phyloP scores from a whole-genome alignment of 2,329 filamentous ascomycete species.

The Phyllosticta citrichinensis region DNA sequence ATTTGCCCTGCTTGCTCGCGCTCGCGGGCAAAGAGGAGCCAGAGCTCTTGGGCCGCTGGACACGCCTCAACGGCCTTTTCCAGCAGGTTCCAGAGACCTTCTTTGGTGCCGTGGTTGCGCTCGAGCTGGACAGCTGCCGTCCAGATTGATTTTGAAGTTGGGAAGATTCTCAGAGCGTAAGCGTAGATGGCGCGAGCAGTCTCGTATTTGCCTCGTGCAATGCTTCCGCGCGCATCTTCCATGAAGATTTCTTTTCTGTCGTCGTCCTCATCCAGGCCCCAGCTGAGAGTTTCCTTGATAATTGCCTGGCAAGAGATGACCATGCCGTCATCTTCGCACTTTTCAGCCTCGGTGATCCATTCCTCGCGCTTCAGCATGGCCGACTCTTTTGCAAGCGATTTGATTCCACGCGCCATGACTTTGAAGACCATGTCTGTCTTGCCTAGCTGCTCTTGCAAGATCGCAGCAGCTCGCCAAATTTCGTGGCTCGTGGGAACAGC shows the following conservation, averaged over 20 bases:
- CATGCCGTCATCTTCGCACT: slow-evolving; percentile 86
- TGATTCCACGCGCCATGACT: slow-evolving; percentile 89
- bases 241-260: slow-evolving; percentile 94
- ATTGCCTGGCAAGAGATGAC: slow-evolving; percentile 80
- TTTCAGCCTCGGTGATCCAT: slow-evolving; percentile 91
- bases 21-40: slow-evolving; percentile 93
- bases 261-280: slow-evolving; percentile 89
- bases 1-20: slow-evolving; percentile 85
- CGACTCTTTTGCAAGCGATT: slow-evolving; percentile 77
- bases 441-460: slow-evolving; percentile 82
- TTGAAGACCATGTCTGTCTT: slow-evolving; percentile 64
- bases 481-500: slow-evolving; percentile 87
- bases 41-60: slow-evolving; percentile 80
- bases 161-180: slow-evolving; percentile 81
- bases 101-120: slow-evolving; percentile 74
- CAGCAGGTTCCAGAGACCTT: slow-evolving; percentile 72
- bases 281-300: slow-evolving; percentile 84
- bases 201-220: slow-evolving; percentile 71
- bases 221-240: slow-evolving; percentile 79
- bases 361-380: slow-evolving; percentile 97
- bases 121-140: slow-evolving; percentile 85
- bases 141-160: slow-evolving; percentile 81
- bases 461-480: slow-evolving; percentile 91
- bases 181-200: slow-evolving; percentile 91
- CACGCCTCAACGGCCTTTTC: slow-evolving; percentile 93